Evolutionary conservation across 345 rosid genomes (phyloP).

Genomic region (Gossypium australe): DNA sequence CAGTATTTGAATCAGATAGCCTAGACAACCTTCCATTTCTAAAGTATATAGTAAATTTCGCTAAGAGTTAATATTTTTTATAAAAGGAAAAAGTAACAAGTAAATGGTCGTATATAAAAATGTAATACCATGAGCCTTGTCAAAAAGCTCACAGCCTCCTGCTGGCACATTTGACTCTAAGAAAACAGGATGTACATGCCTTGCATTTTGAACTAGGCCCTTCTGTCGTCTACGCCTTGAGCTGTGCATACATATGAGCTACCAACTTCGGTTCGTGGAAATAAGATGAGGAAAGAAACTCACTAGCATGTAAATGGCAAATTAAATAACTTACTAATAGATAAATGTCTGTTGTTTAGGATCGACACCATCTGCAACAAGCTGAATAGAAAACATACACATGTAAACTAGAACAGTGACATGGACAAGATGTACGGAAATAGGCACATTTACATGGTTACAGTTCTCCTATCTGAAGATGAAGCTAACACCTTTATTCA

Average conservation of each 20-base stretch:
- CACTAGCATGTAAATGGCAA: constrained; percentile 9
- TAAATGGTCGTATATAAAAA: neutral
- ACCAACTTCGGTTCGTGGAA: constrained; percentile 6
- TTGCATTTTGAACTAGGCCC: constrained; percentile 49
- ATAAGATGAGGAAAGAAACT: constrained; percentile 8
- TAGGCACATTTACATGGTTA: neutral
- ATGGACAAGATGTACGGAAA: neutral
- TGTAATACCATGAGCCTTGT: constrained; percentile 52
- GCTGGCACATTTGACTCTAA: constrained; percentile 37
- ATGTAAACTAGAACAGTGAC: constrained; percentile 6
- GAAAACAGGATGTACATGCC: constrained; percentile 53
- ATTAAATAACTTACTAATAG: constrained; percentile 52
- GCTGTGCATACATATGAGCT: constrained; percentile 31
- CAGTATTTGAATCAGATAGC: constrained; percentile 16
- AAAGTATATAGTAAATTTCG: neutral
- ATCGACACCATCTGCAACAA: constrained; percentile 69
- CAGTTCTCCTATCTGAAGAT: neutral
- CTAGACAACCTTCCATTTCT: too few species aligned
- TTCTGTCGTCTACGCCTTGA: constrained; percentile 60
- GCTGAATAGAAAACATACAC: constrained; percentile 38
- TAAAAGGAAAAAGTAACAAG: neutral
- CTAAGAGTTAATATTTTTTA: neutral
- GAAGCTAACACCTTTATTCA: neutral
- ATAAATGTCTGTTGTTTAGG: constrained; percentile 89
- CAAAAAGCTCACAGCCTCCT: constrained; percentile 45